phyloP scores from a whole-genome alignment of 345 rosid species.

The Laguncularia racemosa region DNA sequence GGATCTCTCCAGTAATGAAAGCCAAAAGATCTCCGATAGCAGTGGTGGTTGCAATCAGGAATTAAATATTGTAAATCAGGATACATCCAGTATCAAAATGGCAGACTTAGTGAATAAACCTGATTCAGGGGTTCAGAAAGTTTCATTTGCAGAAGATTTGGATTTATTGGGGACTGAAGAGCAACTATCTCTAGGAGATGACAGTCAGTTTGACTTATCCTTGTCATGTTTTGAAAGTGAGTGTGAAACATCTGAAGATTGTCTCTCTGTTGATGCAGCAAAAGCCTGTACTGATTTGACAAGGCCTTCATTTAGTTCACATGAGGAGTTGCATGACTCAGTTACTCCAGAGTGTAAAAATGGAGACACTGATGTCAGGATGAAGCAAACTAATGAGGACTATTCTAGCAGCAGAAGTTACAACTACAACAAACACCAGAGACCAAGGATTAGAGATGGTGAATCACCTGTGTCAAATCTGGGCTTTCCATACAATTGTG shows the following conservation, averaged over 20 bases:
- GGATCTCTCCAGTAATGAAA: slow-evolving; percentile 11
- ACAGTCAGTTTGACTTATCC: slow-evolving; percentile 27
- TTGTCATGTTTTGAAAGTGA: slow-evolving; percentile 38
- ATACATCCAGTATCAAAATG: slow-evolving; percentile 1
- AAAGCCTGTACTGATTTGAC: slow-evolving; percentile 19
- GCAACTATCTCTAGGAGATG: slow-evolving; percentile 28
- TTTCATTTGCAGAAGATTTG: slow-evolving; percentile 19
- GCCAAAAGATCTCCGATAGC: slow-evolving; percentile 10
- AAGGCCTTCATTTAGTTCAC: slow-evolving; percentile 15
- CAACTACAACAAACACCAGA: slow-evolving; percentile 11
- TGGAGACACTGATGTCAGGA: slow-evolving; percentile 12
- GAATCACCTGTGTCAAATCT: slow-evolving; percentile 16
- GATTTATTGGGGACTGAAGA: slow-evolving; percentile 24
- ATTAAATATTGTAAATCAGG: slow-evolving; percentile 22
- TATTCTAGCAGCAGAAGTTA: slow-evolving; percentile 16
- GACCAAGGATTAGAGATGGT: slow-evolving; percentile 18
- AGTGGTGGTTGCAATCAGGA: slow-evolving; percentile 16
- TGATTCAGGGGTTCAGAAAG: slow-evolving; percentile 20
- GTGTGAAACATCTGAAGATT: slow-evolving; percentile 25
- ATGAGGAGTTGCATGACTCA: slow-evolving; percentile 17
- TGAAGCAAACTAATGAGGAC: slow-evolving; percentile 11
- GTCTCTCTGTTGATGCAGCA: slow-evolving; percentile 16
- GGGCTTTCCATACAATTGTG: slow-evolving; percentile 13
- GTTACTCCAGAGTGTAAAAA: slow-evolving; percentile 17
- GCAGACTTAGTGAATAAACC: slow-evolving; percentile 2